Evolutionary conservation across 1,284 basidiomycete species (phyloP), one percentile per base, ranked within the genome.

Genomic region (Porodaedalea pini): DNA sequence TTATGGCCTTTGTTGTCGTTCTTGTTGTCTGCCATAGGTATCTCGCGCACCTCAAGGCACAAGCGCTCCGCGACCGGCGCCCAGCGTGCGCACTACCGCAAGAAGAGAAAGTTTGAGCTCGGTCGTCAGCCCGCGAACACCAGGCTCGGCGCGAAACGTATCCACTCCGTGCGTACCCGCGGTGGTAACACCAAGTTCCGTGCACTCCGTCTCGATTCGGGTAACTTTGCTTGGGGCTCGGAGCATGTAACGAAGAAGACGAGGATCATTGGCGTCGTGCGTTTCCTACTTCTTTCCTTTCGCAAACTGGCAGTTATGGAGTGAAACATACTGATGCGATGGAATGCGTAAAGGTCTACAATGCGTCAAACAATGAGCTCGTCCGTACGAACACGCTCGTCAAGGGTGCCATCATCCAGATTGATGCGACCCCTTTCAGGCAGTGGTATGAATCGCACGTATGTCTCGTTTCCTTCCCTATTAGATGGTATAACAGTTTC

Each of bases 41-140:
- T 97, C 74, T 90, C 94, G 70, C 88, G 94, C 69, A 84, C 92
- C 66, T 94, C 93, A 68, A 84, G 94, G 73, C 92, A 97, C 85
- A 97, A 97, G 79, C 91, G 94, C 73, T 90, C 92, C 66, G 88
- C 84, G 67, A 88, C 92, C 51, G 94, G 94, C 72, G 94, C 93
- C 64, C 92, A 95, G 75, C 89, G 92, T 70, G 89, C 94, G 65
- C 88, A 92, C 79, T 94, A 94, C 81, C 91, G 94, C 81, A 97
- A 97, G 84, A 97, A 96, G 89, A 86, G 94, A 88, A 96, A 96
- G 80, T 96, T 96, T 78, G 94, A 97, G 82, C 88, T 97, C 71
- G 94, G 93, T 72, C 93, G 94, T 73, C 94, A 97, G 75, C 79
- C 94, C 59, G 95, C 94, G 64, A 93, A 80, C 84, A 98, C 94